Evolutionary conservation across 345 rosid genomes (phyloP), one percentile per base, ranked within the genome.

Genomic region (Euphorbia tirucalli): DNA sequence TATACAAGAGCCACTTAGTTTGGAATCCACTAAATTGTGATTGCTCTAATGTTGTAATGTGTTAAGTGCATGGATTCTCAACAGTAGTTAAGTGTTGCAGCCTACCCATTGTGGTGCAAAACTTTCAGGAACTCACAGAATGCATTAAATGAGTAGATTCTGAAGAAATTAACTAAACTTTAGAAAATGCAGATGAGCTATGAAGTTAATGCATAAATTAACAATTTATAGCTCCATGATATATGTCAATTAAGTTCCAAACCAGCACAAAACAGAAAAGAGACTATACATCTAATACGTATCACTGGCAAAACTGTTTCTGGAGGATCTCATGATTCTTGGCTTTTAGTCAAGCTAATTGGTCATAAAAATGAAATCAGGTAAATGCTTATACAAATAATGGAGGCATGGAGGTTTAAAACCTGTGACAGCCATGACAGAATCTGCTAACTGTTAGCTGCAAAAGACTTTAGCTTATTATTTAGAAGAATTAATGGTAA

Each of bases 131-230:
- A 68, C 46, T 52, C 5, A 2, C 19, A 30, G 52, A 37, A 25
- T 46, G 14, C 54, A 28, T 44, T 25, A 43, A 66, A 66, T 30
- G 28, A 66, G 49, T 16, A 28, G 9, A 39, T 27, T 13, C 27
- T 44, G 11, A 66, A 27, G 39, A 46, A 61, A 65, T 46, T 64
- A 18, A 27, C 55, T 15, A 15, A 65, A 65, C 14, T 25, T 46
- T 24, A 64, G 13, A 30, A 22, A 64, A 8, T 64, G 32, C 32
- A 22, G 35, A 2, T 41, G 18, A 64, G 13, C 4, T 64, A 37
- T 64, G 68, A 64, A 49, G 54, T 13, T 64, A 64, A 5, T 14
- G 32, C 68, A 43, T 64, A 43, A 39, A 39, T 39, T 3, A 63
- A 39, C 25, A 61, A 31, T 0, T 41, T 41, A 41, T 41, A 41